Conservation (phyloP, 2,329 filamentous ascomycete genomes). For the Erysiphe pulchra region DNA sequence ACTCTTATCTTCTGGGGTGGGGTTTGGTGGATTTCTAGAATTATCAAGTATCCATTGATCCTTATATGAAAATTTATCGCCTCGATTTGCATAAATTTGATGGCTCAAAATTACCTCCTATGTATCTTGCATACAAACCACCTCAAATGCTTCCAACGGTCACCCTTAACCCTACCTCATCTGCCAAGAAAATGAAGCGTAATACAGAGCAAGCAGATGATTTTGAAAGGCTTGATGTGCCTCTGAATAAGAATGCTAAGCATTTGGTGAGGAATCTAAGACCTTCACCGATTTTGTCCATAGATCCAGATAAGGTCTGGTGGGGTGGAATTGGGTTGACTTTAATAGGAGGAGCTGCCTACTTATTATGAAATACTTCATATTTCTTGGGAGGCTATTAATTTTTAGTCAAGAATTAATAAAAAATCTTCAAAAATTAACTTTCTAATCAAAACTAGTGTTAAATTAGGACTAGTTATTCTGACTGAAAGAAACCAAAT, state of each 20-base stretch:
- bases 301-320: slow-evolving; percentile 12
- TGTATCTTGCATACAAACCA: slow-evolving; percentile 36
- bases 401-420: no score
- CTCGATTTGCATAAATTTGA: slow-evolving; percentile 39
- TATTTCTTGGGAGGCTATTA: not conserved
- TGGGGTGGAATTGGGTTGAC: slow-evolving; percentile 14
- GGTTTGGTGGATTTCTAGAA: slow-evolving; percentile 8
- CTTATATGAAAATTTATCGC: slow-evolving; percentile 33
- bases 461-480: no score
- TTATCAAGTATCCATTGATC: slow-evolving; percentile 22
- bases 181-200: slow-evolving; percentile 15
- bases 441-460: no score
- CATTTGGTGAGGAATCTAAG: slow-evolving; percentile 10
- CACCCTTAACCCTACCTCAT: slow-evolving; percentile 30
- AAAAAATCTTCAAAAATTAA: no score
- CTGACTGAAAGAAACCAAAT: no score
- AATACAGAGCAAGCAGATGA: slow-evolving; percentile 11
- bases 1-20: not conserved
- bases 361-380: slow-evolving; percentile 8
- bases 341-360: slow-evolving; percentile 13
- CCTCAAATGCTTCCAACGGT: slow-evolving; percentile 45
- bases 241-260: slow-evolving; percentile 12
- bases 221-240: slow-evolving; percentile 14
- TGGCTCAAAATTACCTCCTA: slow-evolving; percentile 36
- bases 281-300: slow-evolving; percentile 4